phyloP scores from a whole-genome alignment of 495 filamentous ascomycete genomes.

The Usnea hakonensis region DNA sequence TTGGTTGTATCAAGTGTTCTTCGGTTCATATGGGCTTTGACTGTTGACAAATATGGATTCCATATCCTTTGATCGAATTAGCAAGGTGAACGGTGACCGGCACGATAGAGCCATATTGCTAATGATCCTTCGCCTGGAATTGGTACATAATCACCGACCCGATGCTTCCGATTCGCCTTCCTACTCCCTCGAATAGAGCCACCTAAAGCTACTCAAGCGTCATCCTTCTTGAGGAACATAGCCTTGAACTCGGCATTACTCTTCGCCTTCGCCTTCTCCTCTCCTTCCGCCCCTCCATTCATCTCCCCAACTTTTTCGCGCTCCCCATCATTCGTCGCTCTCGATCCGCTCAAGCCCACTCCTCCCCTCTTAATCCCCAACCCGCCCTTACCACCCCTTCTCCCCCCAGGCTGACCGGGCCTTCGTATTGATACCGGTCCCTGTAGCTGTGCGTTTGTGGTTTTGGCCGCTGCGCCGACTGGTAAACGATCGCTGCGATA shows the following conservation, averaged over 20 bases:
- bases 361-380: constrained; percentile 49
- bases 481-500: constrained; percentile 41
- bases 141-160: neutral
- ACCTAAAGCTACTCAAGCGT: neutral
- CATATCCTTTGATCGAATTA: too few species aligned
- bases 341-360: constrained; percentile 29
- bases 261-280: constrained; percentile 37
- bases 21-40: too few species aligned
- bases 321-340: constrained; percentile 25
- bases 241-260: constrained; percentile 85
- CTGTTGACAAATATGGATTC: too few species aligned
- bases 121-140: neutral
- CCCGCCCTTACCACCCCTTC: constrained; percentile 47
- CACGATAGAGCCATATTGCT: neutral
- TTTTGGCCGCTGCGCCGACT: constrained; percentile 32
- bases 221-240: constrained; percentile 48
- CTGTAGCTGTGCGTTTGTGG: constrained; percentile 40
- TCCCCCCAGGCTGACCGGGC: constrained; percentile 45
- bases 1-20: too few species aligned
- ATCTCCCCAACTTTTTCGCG: constrained; percentile 25
- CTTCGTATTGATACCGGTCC: constrained; percentile 48
- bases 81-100: too few species aligned
- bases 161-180: neutral
- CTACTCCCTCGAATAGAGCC: neutral
- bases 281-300: constrained; percentile 18